Conservation (phyloP, 257 asterid genomes). For the Verbena officinalis region DNA sequence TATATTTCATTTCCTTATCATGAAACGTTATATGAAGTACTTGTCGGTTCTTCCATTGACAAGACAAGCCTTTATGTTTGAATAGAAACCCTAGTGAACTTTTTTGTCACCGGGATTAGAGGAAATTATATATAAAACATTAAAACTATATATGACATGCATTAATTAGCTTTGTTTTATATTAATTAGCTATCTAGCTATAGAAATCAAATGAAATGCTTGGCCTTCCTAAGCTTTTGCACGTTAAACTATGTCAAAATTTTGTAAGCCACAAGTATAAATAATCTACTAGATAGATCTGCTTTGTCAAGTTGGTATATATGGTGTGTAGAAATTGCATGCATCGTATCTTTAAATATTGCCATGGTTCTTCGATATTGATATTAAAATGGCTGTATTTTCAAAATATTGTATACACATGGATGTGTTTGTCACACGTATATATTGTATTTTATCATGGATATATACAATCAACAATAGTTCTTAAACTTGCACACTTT, state of each 20-base stretch:
- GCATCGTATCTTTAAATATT: no score
- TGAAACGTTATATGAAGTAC: slow-evolving; percentile 28
- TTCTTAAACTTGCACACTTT: no score
- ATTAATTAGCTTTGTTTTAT: background rate
- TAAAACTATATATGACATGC: no score
- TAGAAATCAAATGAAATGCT: no score
- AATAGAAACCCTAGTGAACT: background rate
- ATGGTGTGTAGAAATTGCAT: background rate
- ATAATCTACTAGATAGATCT: background rate
- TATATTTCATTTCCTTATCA: slow-evolving; percentile 26
- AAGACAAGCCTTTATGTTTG: slow-evolving; percentile 8
- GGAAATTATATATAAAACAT: background rate
- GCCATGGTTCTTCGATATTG: background rate
- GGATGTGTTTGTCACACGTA: background rate
- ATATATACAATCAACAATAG: no score
- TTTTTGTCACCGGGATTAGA: background rate
- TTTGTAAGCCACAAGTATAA: background rate
- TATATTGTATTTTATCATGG: no score
- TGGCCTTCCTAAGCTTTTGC: no score
- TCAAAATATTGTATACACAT: background rate
- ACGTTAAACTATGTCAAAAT: no score
- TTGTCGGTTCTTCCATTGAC: slow-evolving; percentile 24
- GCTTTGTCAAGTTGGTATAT: background rate
- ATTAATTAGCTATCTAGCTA: background rate
- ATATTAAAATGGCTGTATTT: background rate